phyloP scores from a whole-genome alignment of 2,329 filamentous ascomycete genomes.

The Verticillium klebahnii region DNA sequence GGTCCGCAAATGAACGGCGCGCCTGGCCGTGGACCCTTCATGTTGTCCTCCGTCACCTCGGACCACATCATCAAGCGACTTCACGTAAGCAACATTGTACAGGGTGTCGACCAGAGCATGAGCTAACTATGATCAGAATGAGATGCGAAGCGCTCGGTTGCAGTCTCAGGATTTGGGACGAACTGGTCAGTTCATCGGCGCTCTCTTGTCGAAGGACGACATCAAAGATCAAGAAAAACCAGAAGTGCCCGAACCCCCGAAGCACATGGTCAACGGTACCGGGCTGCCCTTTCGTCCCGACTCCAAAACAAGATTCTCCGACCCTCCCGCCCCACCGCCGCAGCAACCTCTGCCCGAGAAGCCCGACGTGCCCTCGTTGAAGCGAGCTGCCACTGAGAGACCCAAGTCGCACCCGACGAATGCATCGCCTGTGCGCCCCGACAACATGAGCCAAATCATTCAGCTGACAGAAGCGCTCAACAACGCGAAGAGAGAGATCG shows the following conservation, averaged over 20 bases:
- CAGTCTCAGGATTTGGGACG: constrained; percentile 82
- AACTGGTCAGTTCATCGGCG: constrained; percentile 75
- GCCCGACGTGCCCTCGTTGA: constrained; percentile 72
- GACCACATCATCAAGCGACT: constrained; percentile 90
- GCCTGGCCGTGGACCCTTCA: constrained; percentile 75
- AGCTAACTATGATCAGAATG: constrained; percentile 50
- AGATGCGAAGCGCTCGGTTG: constrained; percentile 84
- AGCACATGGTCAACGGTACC: constrained; percentile 47
- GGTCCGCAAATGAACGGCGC: constrained; percentile 51
- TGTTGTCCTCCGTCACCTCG: constrained; percentile 83
- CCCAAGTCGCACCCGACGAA: constrained; percentile 52
- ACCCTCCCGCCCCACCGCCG: constrained; percentile 88
- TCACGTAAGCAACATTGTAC: constrained; percentile 53
- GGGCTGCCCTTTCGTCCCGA: constrained; percentile 60
- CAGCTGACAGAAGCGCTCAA: constrained; percentile 81
- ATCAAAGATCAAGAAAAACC: constrained; percentile 54
- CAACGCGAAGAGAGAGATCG: constrained; percentile 79
- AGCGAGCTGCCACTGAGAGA: constrained; percentile 71
- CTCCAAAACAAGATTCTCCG: constrained; percentile 79
- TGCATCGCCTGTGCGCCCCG: constrained; percentile 55
- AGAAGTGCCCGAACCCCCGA: constrained; percentile 42
- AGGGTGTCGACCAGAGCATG: not conserved
- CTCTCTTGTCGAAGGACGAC: constrained; percentile 68
- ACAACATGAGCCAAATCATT: constrained; percentile 68
- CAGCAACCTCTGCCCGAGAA: constrained; percentile 93